Percentiles rank a stretch among this genome's conserved stretches.
These are phyloP conservation scores for Monosporascus sp. DNA, from an alignment of 2,329 filamentous ascomycete genomes.

Conservation along the genomic window DNA sequence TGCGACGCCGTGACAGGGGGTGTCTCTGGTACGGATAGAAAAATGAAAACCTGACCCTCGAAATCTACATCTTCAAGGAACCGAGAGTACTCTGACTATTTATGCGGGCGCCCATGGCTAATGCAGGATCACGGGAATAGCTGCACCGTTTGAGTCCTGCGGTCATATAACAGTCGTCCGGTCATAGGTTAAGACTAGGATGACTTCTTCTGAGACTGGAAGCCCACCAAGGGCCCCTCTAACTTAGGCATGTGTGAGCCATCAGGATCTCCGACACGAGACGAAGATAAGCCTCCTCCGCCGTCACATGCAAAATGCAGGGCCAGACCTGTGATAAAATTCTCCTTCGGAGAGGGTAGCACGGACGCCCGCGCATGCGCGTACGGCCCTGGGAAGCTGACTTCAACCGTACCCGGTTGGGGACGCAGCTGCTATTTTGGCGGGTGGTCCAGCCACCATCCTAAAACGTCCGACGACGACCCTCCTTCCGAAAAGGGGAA, in stretches of 20 bases:
- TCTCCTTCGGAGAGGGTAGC: not conserved
- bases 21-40: not conserved
- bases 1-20: not conserved
- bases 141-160: not conserved
- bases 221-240: not conserved
- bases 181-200: not conserved
- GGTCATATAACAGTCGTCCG: not conserved
- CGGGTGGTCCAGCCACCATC: not conserved
- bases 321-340: not conserved
- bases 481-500: not conserved
- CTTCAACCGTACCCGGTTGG: not conserved
- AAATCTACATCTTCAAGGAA: too few relatives aligned
- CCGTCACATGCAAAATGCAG: not conserved
- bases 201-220: not conserved
- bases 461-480: not conserved
- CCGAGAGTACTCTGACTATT: not conserved
- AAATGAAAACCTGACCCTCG: too few relatives aligned
- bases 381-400: not conserved
- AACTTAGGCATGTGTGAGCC: not conserved
- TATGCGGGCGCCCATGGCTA: not conserved
- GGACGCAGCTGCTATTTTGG: not conserved
- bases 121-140: not conserved
- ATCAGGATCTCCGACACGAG: not conserved
- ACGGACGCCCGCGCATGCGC: not conserved
- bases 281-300: not conserved